phyloP scores from a whole-genome alignment of 192 early-diverging fungal species.

The Endogone sp. region DNA sequence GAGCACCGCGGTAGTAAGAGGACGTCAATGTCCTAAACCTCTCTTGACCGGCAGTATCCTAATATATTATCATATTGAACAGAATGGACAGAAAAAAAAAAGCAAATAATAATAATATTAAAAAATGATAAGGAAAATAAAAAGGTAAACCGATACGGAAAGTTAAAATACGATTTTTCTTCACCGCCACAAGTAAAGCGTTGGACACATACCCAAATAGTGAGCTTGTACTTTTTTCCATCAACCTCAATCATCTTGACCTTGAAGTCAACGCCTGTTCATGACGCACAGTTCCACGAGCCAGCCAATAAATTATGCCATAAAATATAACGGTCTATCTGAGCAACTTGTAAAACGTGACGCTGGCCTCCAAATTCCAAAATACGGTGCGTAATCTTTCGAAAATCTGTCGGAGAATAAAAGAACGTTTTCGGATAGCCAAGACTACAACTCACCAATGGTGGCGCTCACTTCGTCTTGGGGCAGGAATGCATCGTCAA shows the following conservation, averaged over 20 bases:
- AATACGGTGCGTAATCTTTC: no score
- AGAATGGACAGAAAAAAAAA: no score
- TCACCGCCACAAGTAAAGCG: no score
- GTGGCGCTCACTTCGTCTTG: conserved; percentile 91
- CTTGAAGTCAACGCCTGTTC: conserved; percentile 94
- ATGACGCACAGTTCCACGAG: neutral
- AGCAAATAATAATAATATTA: no score
- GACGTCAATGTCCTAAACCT: conserved; percentile 96
- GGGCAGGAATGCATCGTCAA: conserved; percentile 89
- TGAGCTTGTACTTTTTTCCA: conserved; percentile 89
- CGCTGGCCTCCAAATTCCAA: neutral
- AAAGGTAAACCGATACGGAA: no score
- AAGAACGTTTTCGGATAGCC: no score
- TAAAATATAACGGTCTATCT: no score
- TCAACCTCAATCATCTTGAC: conserved; percentile 87
- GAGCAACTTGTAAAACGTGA: neutral
- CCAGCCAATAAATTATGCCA: no score
- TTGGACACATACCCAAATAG: conserved; percentile 77
- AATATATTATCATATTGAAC: conserved; percentile 4
- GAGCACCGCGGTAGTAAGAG: conserved; percentile 96
- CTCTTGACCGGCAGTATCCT: conserved; percentile 99
- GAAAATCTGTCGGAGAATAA: no score
- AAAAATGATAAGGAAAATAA: no score
- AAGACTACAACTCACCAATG: conserved; percentile 46
- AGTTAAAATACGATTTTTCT: no score